Evolutionary conservation across 2,329 filamentous ascomycete species (phyloP).

Genomic region (Colletotrichum abscissum): DNA sequence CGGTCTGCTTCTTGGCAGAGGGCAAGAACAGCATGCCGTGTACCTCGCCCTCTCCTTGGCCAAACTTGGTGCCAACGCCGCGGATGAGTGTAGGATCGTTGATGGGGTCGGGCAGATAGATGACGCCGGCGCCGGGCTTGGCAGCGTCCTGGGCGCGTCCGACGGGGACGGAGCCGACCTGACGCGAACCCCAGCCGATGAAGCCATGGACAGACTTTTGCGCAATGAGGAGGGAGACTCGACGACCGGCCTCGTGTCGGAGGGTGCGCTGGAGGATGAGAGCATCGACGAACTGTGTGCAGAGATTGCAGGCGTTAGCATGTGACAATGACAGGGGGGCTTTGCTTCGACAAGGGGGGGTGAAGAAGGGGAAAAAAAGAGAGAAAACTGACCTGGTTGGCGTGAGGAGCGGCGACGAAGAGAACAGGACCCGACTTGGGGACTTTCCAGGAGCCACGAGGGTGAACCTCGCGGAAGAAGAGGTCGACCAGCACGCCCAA

Average conservation of each 20-base stretch:
- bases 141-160: constrained; percentile 90
- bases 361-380: neutral
- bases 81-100: constrained; percentile 85
- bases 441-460: constrained; percentile 93
- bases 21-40: constrained; percentile 91
- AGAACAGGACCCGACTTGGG: constrained; percentile 89
- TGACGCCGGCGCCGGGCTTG: constrained; percentile 79
- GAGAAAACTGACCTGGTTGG: constrained; percentile 80
- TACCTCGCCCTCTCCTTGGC: constrained; percentile 74
- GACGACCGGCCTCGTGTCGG: constrained; percentile 85
- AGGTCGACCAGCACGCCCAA: constrained; percentile 90
- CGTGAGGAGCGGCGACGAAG: constrained; percentile 96
- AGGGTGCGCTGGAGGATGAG: constrained; percentile 93
- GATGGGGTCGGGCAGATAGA: constrained; percentile 91
- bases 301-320: constrained; percentile 24
- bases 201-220: constrained; percentile 96
- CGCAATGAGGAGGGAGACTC: constrained; percentile 92
- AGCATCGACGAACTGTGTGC: constrained; percentile 86
- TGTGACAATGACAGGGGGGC: constrained; percentile 30
- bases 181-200: constrained; percentile 86
- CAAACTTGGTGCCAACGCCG: constrained; percentile 85
- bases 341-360: constrained; percentile 6
- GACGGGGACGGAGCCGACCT: constrained; percentile 92
- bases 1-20: constrained; percentile 79
- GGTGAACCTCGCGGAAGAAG: constrained; percentile 98